Conservation (phyloP, 176 grass and related monocot genomes). For the Ananas comosus region DNA sequence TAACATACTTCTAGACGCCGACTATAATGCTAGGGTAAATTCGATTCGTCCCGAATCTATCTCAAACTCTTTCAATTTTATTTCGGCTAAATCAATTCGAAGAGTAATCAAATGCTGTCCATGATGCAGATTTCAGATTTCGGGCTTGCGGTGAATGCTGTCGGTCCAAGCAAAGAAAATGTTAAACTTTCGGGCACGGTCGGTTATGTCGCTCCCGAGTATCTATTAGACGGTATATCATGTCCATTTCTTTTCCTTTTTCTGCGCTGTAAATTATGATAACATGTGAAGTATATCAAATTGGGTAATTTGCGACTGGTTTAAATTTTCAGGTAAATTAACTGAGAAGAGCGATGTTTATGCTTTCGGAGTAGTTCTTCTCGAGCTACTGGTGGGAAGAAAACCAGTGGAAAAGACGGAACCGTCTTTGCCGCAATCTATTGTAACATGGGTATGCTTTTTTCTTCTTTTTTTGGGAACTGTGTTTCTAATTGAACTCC, state of each 20-base stretch:
- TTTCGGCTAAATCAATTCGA: neutral
- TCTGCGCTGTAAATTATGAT: neutral
- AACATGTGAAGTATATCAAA: neutral
- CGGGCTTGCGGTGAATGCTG: slow-evolving; percentile 69
- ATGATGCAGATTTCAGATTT: slow-evolving; percentile 91
- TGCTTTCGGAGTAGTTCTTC: slow-evolving; percentile 84
- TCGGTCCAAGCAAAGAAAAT: slow-evolving; percentile 50
- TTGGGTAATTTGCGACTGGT: neutral
- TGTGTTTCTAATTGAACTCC: neutral
- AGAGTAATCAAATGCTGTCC: neutral
- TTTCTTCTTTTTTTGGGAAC: neutral
- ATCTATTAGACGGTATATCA: slow-evolving; percentile 65
- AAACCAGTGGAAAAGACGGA: slow-evolving; percentile 84
- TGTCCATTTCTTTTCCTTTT: slow-evolving; percentile 10
- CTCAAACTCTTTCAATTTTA: slow-evolving; percentile 1
- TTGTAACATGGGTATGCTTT: slow-evolving; percentile 80
- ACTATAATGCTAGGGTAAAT: slow-evolving; percentile 79
- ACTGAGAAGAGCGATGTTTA: slow-evolving; percentile 98
- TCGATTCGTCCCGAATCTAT: neutral
- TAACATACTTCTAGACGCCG: slow-evolving; percentile 91
- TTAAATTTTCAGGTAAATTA: slow-evolving; percentile 60
- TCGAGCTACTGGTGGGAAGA: slow-evolving; percentile 89
- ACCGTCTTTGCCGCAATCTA: slow-evolving; percentile 74
- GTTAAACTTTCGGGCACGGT: slow-evolving; percentile 85
- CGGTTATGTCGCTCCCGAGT: slow-evolving; percentile 95